Base-by-base conservation (phyloP, 2,329 filamentous ascomycete species). In the Cladorrhinum sp. region DNA sequence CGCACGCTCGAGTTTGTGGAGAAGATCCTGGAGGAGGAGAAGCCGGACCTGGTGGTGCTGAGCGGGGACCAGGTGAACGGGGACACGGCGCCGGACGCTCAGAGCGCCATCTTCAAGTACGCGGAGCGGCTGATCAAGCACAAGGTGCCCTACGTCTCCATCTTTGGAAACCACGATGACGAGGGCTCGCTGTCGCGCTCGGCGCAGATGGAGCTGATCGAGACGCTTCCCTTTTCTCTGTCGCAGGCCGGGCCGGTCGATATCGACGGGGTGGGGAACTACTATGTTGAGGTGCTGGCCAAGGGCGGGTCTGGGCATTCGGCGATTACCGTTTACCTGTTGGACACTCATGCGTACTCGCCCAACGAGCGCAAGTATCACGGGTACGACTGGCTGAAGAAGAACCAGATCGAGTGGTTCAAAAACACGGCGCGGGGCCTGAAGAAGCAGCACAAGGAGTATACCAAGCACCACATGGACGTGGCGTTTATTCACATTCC, bases 321-420 rank as follows among this genome's bases (percentile, higher is more conserved):
- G 1, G 95, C 95, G 4, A 77, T 99, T 55, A 97, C 94, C 0
- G 80, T 99, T n/a, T 99, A 97, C 76, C 81, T 99, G 66, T 84
- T 99, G 50, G 95, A 99, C 75, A 93, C 93, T 0, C 95, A 99
- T 73, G 83, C 90, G 3, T 96, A 97, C 74, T 92, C 91, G 4
- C 93, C 93, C 0, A 90, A 99, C 71, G 92, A 97, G 75, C 85
- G 87, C 59, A 86, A 91, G 62, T 97, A 87, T 73, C 85, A 86
- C n/a, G 95, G 95, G 53, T 99, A 99, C 73, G 94, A 98, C 76
- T 99, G 95, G 95, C 79, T 99, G 71, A 98, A 98, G 77, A 88
- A 88, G 50, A 92, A 85, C 68, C 95, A 99, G 75, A 96, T 97
- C 62, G 86, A 91, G 59, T 99, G 95, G 95, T 99, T 99, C 79